Percentiles rank a stretch among this genome's conserved stretches.
Evolutionary conservation across 371 early-diverging fungal genomes (phyloP).

Genomic region (Mucor irregularis): DNA sequence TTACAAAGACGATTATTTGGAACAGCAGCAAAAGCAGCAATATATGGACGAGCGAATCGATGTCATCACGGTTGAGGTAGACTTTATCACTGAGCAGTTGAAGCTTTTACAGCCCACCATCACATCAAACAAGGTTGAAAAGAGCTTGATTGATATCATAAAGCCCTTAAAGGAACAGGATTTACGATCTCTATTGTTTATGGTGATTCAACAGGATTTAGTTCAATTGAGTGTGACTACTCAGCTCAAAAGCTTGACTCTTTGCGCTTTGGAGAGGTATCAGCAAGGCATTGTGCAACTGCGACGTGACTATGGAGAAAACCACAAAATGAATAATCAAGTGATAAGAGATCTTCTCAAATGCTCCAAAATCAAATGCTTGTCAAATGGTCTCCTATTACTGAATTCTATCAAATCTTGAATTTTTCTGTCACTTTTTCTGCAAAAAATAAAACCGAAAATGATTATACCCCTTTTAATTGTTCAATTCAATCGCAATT

Average conservation of each 20-base stretch:
- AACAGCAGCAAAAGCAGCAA: slow-evolving; percentile 38
- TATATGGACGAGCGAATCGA: slow-evolving; percentile 84
- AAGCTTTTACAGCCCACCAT: slow-evolving; percentile 1
- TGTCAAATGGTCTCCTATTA: slow-evolving; percentile 19
- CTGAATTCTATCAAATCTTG: not conserved
- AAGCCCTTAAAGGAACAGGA: slow-evolving; percentile 17
- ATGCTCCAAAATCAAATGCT: slow-evolving; percentile 10
- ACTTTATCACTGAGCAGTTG: slow-evolving; percentile 24
- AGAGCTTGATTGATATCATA: slow-evolving; percentile 4
- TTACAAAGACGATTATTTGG: slow-evolving; percentile 35
- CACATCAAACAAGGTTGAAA: slow-evolving; percentile 2
- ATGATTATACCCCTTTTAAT: too few relatives aligned
- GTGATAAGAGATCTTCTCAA: slow-evolving; percentile 7
- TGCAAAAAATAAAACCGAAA: not conserved
- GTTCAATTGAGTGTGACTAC: not conserved
- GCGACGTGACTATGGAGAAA: not conserved
- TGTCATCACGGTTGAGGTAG: slow-evolving; percentile 30
- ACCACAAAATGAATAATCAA: slow-evolving; percentile 7
- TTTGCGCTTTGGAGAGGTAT: not conserved
- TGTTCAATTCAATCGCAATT: too few relatives aligned
- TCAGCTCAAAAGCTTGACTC: not conserved
- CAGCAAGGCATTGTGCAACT: slow-evolving; percentile 19
- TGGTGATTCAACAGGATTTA: slow-evolving; percentile 19
- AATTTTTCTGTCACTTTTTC: not conserved
- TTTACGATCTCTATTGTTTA: slow-evolving; percentile 8